Evolutionary conservation across 257 asterid species (phyloP), one percentile per base, ranked within the genome.

Genomic region (Gentiana straminea): DNA sequence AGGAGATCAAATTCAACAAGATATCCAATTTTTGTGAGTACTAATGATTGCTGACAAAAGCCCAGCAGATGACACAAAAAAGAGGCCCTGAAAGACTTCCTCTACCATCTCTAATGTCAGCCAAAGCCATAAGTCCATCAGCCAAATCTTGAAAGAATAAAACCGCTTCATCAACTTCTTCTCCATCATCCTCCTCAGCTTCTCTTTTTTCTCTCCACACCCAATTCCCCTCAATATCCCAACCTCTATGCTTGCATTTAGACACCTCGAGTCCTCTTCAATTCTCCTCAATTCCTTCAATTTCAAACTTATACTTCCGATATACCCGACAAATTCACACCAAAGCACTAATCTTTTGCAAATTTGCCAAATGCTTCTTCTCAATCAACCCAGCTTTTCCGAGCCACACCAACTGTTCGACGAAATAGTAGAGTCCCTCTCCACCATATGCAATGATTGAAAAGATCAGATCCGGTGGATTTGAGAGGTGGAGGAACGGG

Each of bases 351-450:
- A 58, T 52, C 46, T 70, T 86, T 75, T 86, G 96, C 64, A 82
- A 62, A 46, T 36, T 38, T 9, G 9, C 54, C 62, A 83, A 59
- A 55, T 68, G 68, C 65, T 66, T 68, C 62, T 82, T 82, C 48
- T 86, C 95, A 53, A 86, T 84, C 33, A 90, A 62, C 2, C 96
- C 98, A 0, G 96, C 56, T 55, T 90, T 90, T 0, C 74, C 86
- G 2, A 90, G 67, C 96, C 98, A 90, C 54, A 86, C 89, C 32
- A 90, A 75, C 74, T 90, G 98, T 66, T 90, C 95, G 66, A 81
- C 51, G 70, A 91, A 91, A 73, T 74, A 91, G 72, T 91, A 87
- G 46, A 83, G 33, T 0, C 97, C 97, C 58, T 91, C 98, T 0
- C 98, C 95, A 35, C 97, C 96, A 43, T 79, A 79, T 24, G 89